Percentiles rank a stretch among this genome's conserved stretches.
Conservation (phyloP, 306 rosid genomes). For the Pyrus bretschneideri region DNA sequence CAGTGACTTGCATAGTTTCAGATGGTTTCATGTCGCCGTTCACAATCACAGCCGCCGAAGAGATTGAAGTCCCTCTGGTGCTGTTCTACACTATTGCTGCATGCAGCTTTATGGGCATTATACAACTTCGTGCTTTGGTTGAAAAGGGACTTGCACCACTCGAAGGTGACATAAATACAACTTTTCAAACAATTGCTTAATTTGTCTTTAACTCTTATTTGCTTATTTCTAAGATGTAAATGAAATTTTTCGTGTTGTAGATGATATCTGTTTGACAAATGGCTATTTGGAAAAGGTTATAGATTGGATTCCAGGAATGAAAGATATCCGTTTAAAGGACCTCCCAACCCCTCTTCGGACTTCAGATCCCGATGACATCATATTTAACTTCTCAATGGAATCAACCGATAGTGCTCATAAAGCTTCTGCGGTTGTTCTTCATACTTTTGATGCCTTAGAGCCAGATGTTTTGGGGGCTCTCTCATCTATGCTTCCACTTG, state of each 20-base stretch:
- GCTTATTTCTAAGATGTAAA: no score
- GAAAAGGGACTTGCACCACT: background rate
- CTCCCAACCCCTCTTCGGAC: background rate
- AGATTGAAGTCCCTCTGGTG: background rate
- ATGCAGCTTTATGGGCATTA: background rate
- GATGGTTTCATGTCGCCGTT: constrained; percentile 4
- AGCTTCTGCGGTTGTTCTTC: background rate
- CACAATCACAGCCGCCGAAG: background rate
- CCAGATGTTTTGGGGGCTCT: background rate
- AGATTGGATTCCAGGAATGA: background rate
- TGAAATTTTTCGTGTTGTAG: background rate
- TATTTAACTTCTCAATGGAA: background rate
- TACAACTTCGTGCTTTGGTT: background rate
- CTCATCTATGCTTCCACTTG: background rate
- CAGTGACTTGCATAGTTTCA: background rate
- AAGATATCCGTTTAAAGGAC: background rate
- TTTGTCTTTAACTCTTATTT: background rate
- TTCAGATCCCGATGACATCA: background rate
- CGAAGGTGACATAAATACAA: background rate
- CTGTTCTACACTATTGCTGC: constrained; percentile 7
- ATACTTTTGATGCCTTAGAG: background rate
- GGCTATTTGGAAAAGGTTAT: background rate
- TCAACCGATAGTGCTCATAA: background rate
- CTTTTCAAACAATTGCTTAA: background rate
- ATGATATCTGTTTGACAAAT: background rate